Percentiles rank a stretch among this genome's conserved stretches.
These are phyloP conservation scores for Hevea brasiliensis DNA, from an alignment of 345 rosid genomes.

Conservation along the genomic window DNA sequence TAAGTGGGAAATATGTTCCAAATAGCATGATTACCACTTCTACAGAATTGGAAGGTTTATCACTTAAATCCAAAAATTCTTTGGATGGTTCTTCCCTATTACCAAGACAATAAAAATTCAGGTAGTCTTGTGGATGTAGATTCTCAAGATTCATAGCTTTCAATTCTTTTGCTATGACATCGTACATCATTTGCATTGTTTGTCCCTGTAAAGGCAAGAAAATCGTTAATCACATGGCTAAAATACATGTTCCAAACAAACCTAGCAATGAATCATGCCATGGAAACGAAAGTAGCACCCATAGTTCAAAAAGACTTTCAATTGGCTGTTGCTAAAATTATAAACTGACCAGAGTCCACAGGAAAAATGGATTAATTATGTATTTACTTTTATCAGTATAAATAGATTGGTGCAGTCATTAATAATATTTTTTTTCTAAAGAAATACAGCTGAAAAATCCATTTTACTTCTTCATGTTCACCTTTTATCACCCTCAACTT, in stretches of 20 bases:
- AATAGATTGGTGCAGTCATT: background rate
- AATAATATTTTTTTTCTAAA: background rate
- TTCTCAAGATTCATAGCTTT: slow-evolving; percentile 49
- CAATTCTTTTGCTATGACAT: slow-evolving; percentile 62
- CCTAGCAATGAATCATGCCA: background rate
- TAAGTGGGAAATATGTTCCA: background rate
- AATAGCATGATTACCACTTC: slow-evolving; percentile 37
- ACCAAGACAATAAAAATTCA: slow-evolving; percentile 86
- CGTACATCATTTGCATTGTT: slow-evolving; percentile 88
- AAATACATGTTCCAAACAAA: background rate
- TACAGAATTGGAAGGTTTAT: slow-evolving; percentile 15
- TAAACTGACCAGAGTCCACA: background rate
- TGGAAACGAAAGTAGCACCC: background rate
- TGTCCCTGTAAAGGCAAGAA: slow-evolving; percentile 49
- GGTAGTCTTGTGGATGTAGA: slow-evolving; percentile 63
- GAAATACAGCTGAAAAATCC: background rate
- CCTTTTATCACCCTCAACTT: background rate
- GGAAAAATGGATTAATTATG: background rate
- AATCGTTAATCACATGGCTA: background rate
- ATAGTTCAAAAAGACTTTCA: background rate
- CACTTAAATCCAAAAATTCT: slow-evolving; percentile 18
- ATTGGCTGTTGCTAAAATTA: background rate
- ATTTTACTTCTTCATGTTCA: background rate
- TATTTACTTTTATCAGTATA: background rate
- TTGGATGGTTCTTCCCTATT: slow-evolving; percentile 57